Base-by-base conservation (phyloP, 495 filamentous ascomycete genomes). In the Hyaloscypha hepaticicola region DNA sequence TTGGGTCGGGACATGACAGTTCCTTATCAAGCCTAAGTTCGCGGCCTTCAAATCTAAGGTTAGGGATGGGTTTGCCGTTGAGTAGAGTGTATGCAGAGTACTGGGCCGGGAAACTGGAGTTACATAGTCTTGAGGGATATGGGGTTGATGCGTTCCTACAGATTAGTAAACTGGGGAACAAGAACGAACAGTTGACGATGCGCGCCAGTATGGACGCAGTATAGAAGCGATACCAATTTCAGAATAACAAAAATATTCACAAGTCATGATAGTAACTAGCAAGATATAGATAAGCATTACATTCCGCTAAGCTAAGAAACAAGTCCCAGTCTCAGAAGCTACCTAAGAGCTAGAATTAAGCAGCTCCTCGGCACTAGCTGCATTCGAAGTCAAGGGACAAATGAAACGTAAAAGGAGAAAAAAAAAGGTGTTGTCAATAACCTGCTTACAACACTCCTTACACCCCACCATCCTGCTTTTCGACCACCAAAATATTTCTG, bases 131-230 rank as follows among this genome's bases (percentile, higher is more conserved):
- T 38, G 95, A 98, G 70, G 95, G 95, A 0, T 99, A 97, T 69
- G 95, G 95, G 1, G 92, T 96, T n/a, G 95, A 99, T 78, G 94
- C 90, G 1, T 99, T 98, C 73, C 75, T 99, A 65, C 94, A 98
- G 76, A 96, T 99, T 41, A 94, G 91, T 6, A 97, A 97, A 76
- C 82, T 99, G 60, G 95, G 95, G 24, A 99, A 99, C 76, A 97
- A 97, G 81, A 97, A 97, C 72, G 95, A 99, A 80, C 93, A 96
- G 74, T 78, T 99, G 57, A 95, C 88, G 12, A 96, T 91, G 31
- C 78, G 93, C 71, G 93, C 93, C 24, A 88, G 83, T 58, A 92
- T 96, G 82, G 92, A 97, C 79, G 91, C 92, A 25, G 88, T 97
- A 45, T 96, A 80, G 82, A 19, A 8, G 3, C 24, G 14, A 14